Evolutionary conservation across 495 filamentous ascomycete species (phyloP).

Genomic region (Penicillium argentinense): DNA sequence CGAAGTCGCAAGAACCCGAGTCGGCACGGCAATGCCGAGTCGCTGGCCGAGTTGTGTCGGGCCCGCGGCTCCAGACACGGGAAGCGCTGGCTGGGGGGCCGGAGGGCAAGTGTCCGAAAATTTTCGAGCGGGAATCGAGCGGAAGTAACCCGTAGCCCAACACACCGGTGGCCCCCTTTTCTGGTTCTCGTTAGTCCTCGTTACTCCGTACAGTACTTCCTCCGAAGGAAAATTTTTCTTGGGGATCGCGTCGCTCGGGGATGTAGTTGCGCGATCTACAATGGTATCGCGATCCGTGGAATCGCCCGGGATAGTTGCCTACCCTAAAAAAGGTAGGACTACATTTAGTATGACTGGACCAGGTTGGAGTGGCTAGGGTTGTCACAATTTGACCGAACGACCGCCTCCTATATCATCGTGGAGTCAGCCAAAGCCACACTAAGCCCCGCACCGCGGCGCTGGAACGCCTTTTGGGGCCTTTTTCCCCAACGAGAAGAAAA

Average conservation of each 20-base stretch:
- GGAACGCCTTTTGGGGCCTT: not conserved
- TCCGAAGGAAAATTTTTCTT: conserved; percentile 14
- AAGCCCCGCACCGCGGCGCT: conserved; percentile 17
- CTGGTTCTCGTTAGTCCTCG: conserved; percentile 1
- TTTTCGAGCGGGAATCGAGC: not conserved
- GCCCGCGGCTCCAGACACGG: conserved; percentile 15
- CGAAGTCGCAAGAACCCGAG: conserved; percentile 3
- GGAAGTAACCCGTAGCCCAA: conserved; percentile 13
- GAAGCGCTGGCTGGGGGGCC: not conserved
- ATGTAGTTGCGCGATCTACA: conserved; percentile 2
- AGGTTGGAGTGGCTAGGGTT: no score
- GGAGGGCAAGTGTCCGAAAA: conserved; percentile 1
- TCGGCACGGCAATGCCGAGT: conserved; percentile 27
- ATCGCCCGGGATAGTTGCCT: conserved; percentile 1
- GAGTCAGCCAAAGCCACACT: conserved; percentile 16
- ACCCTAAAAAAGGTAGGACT: no score
- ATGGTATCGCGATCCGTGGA: conserved; percentile 9
- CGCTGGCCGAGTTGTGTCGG: conserved; percentile 13
- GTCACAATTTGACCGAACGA: no score
- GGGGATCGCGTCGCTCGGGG: not conserved
- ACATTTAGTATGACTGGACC: no score
- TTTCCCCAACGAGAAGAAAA: not conserved
- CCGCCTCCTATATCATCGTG: conserved; percentile 24
- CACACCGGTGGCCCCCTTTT: conserved; percentile 9
- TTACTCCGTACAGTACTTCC: conserved; percentile 19